phyloP scores from a whole-genome alignment of 1,139 yeast species.

The Suhomyces taliae region DNA sequence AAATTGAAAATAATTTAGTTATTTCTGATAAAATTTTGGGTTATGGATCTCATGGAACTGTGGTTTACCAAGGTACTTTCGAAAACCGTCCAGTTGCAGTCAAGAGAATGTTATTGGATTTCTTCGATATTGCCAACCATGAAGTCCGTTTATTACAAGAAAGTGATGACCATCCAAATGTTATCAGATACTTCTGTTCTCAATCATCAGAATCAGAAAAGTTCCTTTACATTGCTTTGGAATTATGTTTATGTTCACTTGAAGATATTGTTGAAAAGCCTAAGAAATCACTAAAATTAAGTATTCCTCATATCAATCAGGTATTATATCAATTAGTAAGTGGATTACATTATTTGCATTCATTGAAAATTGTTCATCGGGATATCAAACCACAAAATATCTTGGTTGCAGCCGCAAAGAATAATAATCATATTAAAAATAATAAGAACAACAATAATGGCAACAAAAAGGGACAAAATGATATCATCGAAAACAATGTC shows the following conservation, averaged over 20 bases:
- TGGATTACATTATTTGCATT: constrained; percentile 86
- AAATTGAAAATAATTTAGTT: constrained; percentile 53
- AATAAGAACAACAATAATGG: too few relatives aligned
- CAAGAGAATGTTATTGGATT: constrained; percentile 88
- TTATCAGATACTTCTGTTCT: constrained; percentile 87
- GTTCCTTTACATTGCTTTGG: constrained; percentile 89
- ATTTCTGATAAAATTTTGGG: constrained; percentile 80
- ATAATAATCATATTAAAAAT: constrained; percentile 12
- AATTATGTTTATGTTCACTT: constrained; percentile 83
- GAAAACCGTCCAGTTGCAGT: constrained; percentile 95
- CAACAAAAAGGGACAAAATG: constrained; percentile 12
- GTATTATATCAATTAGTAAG: constrained; percentile 75
- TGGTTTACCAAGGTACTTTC: constrained; percentile 85
- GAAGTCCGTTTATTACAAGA: constrained; percentile 87
- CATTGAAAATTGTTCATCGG: constrained; percentile 89
- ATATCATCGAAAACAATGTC: constrained; percentile 23
- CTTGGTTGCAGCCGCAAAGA: constrained; percentile 71
- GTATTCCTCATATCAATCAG: constrained; percentile 39
- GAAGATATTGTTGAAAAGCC: constrained; percentile 77
- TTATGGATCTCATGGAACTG: constrained; percentile 96
- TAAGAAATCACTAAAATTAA: constrained; percentile 18
- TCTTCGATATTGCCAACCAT: constrained; percentile 93
- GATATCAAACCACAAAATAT: constrained; percentile 97
- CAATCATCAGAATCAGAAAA: constrained; percentile 71
- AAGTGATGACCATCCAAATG: constrained; percentile 96